These are phyloP conservation scores for Cladosporium sp. DNA, from an alignment of 2,329 filamentous ascomycete species.

Conservation along the genomic window DNA sequence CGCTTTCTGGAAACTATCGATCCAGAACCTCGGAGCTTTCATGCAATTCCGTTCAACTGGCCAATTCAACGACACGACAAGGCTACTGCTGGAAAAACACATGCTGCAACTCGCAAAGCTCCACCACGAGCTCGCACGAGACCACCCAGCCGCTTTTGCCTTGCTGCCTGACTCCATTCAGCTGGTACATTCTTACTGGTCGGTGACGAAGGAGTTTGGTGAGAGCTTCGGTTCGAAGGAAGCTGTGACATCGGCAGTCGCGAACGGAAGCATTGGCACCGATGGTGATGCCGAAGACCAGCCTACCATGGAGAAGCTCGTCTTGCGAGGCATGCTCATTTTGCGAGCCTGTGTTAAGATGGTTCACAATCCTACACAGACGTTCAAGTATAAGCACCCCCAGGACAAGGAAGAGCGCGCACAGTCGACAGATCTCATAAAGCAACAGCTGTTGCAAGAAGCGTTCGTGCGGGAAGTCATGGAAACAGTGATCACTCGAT, in stretches of 20 bases:
- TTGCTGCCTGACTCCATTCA: constrained; percentile 77
- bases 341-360: constrained; percentile 82
- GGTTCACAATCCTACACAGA: constrained; percentile 76
- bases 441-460: constrained; percentile 71
- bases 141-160: constrained; percentile 80
- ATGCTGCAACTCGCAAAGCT: constrained; percentile 88
- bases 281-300: constrained; percentile 49
- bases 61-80: constrained; percentile 19
- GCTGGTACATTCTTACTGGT: constrained; percentile 83
- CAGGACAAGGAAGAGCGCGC: constrained; percentile 76
- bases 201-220: constrained; percentile 73
- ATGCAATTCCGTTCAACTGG: constrained; percentile 55
- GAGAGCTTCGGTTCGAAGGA: constrained; percentile 66
- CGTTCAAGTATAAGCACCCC: constrained; percentile 78
- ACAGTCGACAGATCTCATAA: constrained; percentile 68
- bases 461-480: constrained; percentile 79
- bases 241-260: constrained; percentile 35
- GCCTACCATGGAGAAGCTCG: constrained; percentile 67
- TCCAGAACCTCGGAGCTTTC: constrained; percentile 76
- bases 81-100: constrained; percentile 73
- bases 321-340: constrained; percentile 79
- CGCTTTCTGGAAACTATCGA: constrained; percentile 78
- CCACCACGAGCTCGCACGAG: constrained; percentile 80
- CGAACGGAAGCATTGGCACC: constrained; percentile 46
- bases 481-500: constrained; percentile 79